Evolutionary conservation across 768 basidiomycete genomes (phyloP).

Genomic region (Leccinum disarticulatum): DNA sequence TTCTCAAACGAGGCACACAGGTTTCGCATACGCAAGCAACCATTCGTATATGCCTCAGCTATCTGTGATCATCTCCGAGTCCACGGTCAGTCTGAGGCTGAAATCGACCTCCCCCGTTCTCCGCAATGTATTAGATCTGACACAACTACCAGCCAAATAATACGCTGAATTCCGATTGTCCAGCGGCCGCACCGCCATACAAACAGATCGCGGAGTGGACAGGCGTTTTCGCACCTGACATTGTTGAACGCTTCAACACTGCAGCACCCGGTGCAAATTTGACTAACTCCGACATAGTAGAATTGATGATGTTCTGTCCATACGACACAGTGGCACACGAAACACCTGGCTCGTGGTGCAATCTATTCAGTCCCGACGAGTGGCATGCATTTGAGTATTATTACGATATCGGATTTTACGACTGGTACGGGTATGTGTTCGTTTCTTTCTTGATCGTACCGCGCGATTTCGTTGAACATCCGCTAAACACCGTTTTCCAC

Average conservation of each 20-base stretch:
- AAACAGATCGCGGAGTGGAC: conserved; percentile 47
- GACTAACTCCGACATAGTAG: conserved; percentile 49
- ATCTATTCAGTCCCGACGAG: conserved; percentile 57
- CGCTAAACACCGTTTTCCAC: neutral
- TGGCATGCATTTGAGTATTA: conserved; percentile 66
- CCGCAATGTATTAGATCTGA: neutral
- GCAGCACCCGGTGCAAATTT: conserved; percentile 65
- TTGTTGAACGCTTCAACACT: conserved; percentile 56
- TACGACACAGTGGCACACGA: conserved; percentile 63
- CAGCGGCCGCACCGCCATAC: conserved; percentile 26
- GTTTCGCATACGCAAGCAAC: conserved; percentile 51
- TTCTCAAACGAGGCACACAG: conserved; percentile 1
- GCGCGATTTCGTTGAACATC: neutral
- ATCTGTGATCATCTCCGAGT: conserved; percentile 56
- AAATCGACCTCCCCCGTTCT: neutral
- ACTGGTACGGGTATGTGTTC: conserved; percentile 52
- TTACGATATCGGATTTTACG: conserved; percentile 72
- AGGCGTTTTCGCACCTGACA: conserved; percentile 48
- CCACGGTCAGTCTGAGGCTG: conserved; percentile 35
- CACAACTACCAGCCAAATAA: conserved; percentile 45
- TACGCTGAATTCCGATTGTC: conserved; percentile 68
- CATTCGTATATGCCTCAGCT: conserved; percentile 44
- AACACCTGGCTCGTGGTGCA: conserved; percentile 61
- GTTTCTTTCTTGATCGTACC: neutral
- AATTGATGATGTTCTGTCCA: conserved; percentile 68